Evolutionary conservation across 2,329 filamentous ascomycete species (phyloP).

Genomic region (Boeremia exigua): DNA sequence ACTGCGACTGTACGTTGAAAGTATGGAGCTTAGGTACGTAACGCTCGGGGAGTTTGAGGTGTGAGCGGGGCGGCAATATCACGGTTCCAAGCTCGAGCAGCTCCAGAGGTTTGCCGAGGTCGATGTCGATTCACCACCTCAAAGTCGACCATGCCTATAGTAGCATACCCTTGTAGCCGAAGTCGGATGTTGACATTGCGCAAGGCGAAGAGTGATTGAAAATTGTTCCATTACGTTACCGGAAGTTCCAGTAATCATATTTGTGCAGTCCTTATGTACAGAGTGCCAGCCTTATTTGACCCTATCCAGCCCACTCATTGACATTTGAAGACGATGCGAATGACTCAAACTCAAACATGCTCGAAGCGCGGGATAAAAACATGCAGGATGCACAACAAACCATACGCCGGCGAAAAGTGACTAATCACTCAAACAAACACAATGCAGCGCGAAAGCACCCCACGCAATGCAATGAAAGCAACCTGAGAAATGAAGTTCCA

Average conservation of each 20-base stretch:
- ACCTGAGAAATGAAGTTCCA: conserved; percentile 23
- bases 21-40: not conserved
- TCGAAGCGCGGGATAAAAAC: conserved; percentile 13
- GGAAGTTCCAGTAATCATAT: conserved; percentile 9
- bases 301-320: conserved; percentile 17
- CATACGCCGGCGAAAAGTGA: conserved; percentile 15
- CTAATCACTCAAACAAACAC: conserved; percentile 18
- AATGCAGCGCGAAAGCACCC: conserved; percentile 37
- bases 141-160: not conserved
- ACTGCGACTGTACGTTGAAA: not conserved
- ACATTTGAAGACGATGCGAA: conserved; percentile 16
- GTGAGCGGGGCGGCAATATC: conserved; percentile 36
- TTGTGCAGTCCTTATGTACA: conserved; percentile 19
- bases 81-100: conserved; percentile 33
- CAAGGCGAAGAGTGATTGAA: not conserved
- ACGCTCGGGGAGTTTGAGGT: conserved; percentile 18
- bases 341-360: conserved; percentile 16
- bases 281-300: conserved; percentile 13
- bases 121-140: conserved; percentile 29
- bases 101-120: conserved; percentile 42
- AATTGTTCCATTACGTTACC: conserved; percentile 13
- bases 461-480: conserved; percentile 39
- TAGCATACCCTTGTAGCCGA: conserved; percentile 7
- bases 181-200: not conserved
- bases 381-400: conserved; percentile 16